Conservation (phyloP, 2,329 filamentous ascomycete species). For the Sporothrix schenckii region DNA sequence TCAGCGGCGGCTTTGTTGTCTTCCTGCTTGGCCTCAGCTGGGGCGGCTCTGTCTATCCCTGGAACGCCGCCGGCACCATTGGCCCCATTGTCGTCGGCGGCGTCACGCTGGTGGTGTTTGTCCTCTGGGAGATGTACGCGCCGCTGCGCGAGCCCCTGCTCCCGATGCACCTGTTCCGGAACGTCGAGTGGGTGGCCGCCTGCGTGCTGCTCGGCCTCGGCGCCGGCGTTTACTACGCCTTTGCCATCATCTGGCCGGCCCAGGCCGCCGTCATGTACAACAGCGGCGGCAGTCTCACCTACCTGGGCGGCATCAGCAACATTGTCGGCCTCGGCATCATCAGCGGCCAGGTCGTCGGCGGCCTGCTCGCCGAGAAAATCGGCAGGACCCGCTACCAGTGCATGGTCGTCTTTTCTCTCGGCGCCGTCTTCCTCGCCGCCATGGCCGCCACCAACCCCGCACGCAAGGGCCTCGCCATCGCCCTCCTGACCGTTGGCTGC, state of each 20-base stretch:
- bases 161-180: constrained; percentile 45
- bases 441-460: constrained; percentile 41
- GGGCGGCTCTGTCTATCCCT: constrained; percentile 43
- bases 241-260: constrained; percentile 46
- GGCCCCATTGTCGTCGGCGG: constrained; percentile 36
- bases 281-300: constrained; percentile 36
- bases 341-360: constrained; percentile 39
- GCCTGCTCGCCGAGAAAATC: constrained; percentile 39
- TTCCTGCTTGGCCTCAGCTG: constrained; percentile 43
- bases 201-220: constrained; percentile 43
- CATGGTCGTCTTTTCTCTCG: constrained; percentile 39
- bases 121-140: constrained; percentile 32
- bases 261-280: constrained; percentile 44
- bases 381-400: constrained; percentile 43
- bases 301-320: constrained; percentile 39
- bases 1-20: constrained; percentile 41
- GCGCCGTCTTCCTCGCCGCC: constrained; percentile 41
- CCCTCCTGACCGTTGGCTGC: constrained; percentile 41
- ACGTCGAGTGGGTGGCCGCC: constrained; percentile 42
- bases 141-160: constrained; percentile 44
- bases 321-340: constrained; percentile 41
- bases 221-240: constrained; percentile 46
- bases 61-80: constrained; percentile 42
- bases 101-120: background rate
- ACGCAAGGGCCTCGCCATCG: constrained; percentile 38